Conservation (phyloP, 2,329 filamentous ascomycete species). For the Lachnellula occidentalis region DNA sequence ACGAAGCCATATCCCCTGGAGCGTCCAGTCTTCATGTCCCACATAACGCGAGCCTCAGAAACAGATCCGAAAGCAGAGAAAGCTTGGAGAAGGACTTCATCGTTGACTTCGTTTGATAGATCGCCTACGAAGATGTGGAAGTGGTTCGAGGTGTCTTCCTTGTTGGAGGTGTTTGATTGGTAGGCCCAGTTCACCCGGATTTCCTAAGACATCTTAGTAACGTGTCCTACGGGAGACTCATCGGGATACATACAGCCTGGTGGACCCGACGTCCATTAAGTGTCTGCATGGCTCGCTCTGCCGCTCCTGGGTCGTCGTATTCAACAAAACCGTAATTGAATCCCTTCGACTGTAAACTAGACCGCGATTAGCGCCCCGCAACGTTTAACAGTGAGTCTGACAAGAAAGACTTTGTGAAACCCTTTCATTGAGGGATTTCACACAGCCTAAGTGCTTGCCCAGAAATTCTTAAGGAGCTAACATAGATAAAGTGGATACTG, state of each 20-base stretch:
- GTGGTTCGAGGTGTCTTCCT: constrained; percentile 96
- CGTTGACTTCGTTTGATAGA: constrained; percentile 96
- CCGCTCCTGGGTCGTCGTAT: constrained; percentile 94
- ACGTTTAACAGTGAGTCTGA: constrained; percentile 23
- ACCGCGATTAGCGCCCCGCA: constrained; percentile 27
- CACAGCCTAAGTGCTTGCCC: constrained; percentile 8
- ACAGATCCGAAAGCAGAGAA: constrained; percentile 95
- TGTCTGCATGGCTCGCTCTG: constrained; percentile 95
- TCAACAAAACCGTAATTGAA: constrained; percentile 99
- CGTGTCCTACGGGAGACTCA: constrained; percentile 1
- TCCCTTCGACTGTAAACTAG: constrained; percentile 70
- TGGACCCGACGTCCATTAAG: constrained; percentile 93
- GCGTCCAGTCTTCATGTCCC: constrained; percentile 99
- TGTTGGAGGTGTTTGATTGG: constrained; percentile 88
- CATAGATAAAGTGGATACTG: constrained; percentile 31
- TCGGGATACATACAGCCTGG: constrained; percentile 67
- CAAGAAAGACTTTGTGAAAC: constrained; percentile 17
- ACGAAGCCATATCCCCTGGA: constrained; percentile 98
- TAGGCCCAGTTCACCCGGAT: constrained; percentile 99
- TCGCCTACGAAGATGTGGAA: constrained; percentile 99
- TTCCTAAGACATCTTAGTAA: constrained; percentile 55
- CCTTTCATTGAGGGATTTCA: constrained; percentile 20
- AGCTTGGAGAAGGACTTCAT: constrained; percentile 86
- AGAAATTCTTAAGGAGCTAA: constrained; percentile 21
- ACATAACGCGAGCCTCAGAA: constrained; percentile 98